phyloP scores from a whole-genome alignment of 192 early-diverging fungal species.

The Coemansia guatemalensis region DNA sequence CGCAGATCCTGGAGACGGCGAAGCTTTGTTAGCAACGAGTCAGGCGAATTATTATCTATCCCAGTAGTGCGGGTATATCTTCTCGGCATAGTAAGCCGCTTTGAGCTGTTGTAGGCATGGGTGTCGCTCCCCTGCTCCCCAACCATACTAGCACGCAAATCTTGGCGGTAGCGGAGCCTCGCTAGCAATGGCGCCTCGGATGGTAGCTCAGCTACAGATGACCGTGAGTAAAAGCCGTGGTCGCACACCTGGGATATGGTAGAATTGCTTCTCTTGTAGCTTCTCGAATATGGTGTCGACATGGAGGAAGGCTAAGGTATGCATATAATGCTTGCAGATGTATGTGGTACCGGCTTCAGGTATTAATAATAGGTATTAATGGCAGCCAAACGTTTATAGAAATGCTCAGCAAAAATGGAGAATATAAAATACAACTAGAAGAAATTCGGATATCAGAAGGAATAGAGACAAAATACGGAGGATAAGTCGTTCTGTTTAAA shows the following conservation, averaged over 20 bases:
- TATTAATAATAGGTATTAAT: not conserved
- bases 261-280: not conserved
- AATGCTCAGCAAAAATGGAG: not conserved
- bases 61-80: too few relatives aligned
- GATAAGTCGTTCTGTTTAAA: too few relatives aligned
- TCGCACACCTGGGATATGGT: not conserved
- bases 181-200: not conserved
- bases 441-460: not conserved
- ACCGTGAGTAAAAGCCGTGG: not conserved
- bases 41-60: too few relatives aligned
- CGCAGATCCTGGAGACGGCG: too few relatives aligned
- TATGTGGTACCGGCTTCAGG: too few relatives aligned
- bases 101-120: too few relatives aligned
- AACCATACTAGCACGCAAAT: not conserved
- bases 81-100: too few relatives aligned
- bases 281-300: not conserved
- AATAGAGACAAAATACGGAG: not conserved
- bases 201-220: slow-evolving; percentile 14
- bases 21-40: too few relatives aligned
- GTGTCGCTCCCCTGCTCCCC: too few relatives aligned
- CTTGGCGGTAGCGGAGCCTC: not conserved
- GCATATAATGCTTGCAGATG: too few relatives aligned
- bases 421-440: not conserved
- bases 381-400: not conserved
- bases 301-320: not conserved